Base-by-base conservation (phyloP, 805 yeast genomes). In the Cyberlindnera maritima region DNA sequence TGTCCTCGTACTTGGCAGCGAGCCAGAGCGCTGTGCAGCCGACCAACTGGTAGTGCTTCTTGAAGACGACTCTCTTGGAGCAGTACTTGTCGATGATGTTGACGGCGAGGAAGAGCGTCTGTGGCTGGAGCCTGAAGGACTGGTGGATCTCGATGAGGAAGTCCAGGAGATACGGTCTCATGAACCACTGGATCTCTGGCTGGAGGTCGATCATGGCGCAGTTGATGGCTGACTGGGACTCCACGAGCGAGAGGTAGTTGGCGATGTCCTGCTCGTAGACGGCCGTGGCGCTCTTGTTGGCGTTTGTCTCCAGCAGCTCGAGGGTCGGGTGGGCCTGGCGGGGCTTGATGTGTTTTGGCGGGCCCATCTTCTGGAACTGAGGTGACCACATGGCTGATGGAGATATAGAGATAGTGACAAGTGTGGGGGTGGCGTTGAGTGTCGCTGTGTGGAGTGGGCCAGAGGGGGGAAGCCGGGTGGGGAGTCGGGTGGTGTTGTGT, bases 21-120 rank as follows among this genome's bases (percentile, higher is more conserved):
- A 90, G 79, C 96, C 96, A 88, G 40, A 90, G 68, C 23, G 96
- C 85, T 0, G 95, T 85, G 54, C 92, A 82, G 26, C 92, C 91
- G 23, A 89, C 86, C 46, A 90, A 71, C 63, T 88, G 96, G 58
- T 85, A 83, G 61, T 89, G 96, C 52, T 83, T 86, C 55, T 82
- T 79, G 63, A 83, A 80, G 2, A 88, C 89, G 9, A 88, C 80
- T 50, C 96, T 73, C 58, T 80, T 83, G 43, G 94, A 83, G 61
- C 94, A 85, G 68, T 90, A 90, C 47, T 92, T 76, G 65, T 90
- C 97, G 43, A 88, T 82, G 49, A 89, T 76, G 56, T 80, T 79
- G 40, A 84, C 76, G 49, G 86, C 82, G 59, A 78, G 76, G 64
- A 71, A 85, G 63, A 83, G 74, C 42, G 80, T 91, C 72, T 74